A percentile compares a stretch with the other conserved stretches of the same genome.
Evolutionary conservation across 495 filamentous ascomycete genomes (phyloP).

Genomic region (Corynascus novoguineensis): DNA sequence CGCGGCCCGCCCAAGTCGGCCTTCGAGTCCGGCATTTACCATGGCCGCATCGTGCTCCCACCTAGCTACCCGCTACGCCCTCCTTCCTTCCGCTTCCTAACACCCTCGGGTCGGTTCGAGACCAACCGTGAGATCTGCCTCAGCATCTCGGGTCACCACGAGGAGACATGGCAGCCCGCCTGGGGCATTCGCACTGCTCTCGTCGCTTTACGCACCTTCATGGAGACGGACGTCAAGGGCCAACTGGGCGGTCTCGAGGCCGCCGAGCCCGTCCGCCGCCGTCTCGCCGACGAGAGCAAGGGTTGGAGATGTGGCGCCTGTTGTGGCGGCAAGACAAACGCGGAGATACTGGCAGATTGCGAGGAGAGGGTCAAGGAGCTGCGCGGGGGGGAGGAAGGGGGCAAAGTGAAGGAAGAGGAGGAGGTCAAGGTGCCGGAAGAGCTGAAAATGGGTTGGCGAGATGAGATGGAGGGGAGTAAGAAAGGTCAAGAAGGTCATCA

Average conservation of each 20-base stretch:
- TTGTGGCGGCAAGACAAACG: constrained; percentile 63
- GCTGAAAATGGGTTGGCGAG: constrained; percentile 54
- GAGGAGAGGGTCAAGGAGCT: constrained; percentile 52
- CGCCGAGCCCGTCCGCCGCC: constrained; percentile 52
- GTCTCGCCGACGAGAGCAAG: constrained; percentile 58
- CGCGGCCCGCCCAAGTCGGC: constrained; percentile 75
- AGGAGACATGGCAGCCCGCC: constrained; percentile 96
- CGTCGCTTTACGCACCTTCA: constrained; percentile 64
- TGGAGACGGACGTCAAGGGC: constrained; percentile 67
- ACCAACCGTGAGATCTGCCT: constrained; percentile 96
- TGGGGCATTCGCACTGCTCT: constrained; percentile 86
- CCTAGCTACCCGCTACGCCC: constrained; percentile 83
- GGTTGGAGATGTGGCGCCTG: constrained; percentile 54
- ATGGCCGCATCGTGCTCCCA: constrained; percentile 90
- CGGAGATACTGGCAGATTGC: constrained; percentile 63
- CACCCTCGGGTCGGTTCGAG: constrained; percentile 89
- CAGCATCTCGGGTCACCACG: constrained; percentile 87
- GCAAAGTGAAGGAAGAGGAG: constrained; percentile 47
- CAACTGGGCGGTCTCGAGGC: constrained; percentile 88
- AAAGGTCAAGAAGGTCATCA: constrained; percentile 11
- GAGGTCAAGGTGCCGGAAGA: constrained; percentile 53
- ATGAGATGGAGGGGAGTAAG: constrained; percentile 40
- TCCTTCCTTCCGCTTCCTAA: constrained; percentile 89
- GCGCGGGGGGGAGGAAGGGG: constrained; percentile 34
- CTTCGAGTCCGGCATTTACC: constrained; percentile 80